Conservation (phyloP, 441 rosid genomes). For the Brassica hybrid region DNA sequence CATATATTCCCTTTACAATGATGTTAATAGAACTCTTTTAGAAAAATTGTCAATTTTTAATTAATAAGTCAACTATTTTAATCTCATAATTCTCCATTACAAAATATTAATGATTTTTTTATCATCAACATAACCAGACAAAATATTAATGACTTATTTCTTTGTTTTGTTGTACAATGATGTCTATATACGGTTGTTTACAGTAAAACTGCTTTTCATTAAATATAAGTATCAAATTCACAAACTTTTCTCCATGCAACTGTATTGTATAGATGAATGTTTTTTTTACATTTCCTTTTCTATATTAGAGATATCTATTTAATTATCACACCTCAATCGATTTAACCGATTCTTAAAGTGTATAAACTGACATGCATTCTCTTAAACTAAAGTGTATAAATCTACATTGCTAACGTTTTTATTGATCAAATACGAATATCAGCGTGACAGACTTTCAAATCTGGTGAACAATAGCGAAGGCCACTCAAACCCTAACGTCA, state of each 20-base stretch:
- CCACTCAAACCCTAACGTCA: background rate
- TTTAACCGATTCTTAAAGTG: background rate
- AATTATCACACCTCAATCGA: background rate
- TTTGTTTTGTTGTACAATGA: background rate
- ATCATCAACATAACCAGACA: background rate
- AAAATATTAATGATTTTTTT: background rate
- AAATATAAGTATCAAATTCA: too few relatives aligned
- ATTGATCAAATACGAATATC: background rate
- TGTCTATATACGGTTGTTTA: background rate
- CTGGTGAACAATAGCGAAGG: background rate
- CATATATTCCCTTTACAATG: background rate
- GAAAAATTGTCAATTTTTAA: background rate
- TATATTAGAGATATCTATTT: background rate
- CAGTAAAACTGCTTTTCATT: background rate
- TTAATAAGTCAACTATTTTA: background rate
- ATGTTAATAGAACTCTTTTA: background rate
- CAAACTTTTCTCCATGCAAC: background rate
- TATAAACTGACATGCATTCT: background rate
- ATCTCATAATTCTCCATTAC: background rate
- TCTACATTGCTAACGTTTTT: background rate
- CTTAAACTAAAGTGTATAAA: background rate
- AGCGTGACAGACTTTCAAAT: constrained; percentile 9
- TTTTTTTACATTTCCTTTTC: background rate
- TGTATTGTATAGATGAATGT: background rate
- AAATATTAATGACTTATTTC: background rate